These are phyloP conservation scores for Trametes meyenii DNA, from an alignment of 768 basidiomycete species.

Conservation along the genomic window DNA sequence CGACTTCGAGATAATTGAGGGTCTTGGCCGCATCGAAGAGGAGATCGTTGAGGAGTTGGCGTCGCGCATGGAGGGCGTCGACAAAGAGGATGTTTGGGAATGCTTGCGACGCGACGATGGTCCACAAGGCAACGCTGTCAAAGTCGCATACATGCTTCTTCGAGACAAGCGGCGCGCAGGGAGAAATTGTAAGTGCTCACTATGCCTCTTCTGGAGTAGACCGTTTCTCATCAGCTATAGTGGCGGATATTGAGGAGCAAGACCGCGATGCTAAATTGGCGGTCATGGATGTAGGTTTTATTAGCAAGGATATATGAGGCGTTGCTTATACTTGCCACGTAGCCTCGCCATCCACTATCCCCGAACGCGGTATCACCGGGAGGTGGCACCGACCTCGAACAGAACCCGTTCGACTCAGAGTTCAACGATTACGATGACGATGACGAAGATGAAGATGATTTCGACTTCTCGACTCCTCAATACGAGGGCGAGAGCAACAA, in stretches of 20 bases:
- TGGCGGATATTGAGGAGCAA: constrained; percentile 80
- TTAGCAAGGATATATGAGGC: neutral
- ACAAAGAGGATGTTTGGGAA: constrained; percentile 86
- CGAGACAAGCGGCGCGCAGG: constrained; percentile 86
- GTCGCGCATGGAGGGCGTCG: constrained; percentile 68
- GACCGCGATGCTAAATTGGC: constrained; percentile 83
- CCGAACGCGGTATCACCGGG: constrained; percentile 65
- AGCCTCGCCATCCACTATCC: constrained; percentile 75
- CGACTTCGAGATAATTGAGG: constrained; percentile 88
- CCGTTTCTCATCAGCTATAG: constrained; percentile 41
- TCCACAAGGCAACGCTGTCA: constrained; percentile 86
- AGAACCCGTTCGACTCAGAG: constrained; percentile 81
- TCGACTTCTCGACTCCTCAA: constrained; percentile 51
- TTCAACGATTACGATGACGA: constrained; percentile 56
- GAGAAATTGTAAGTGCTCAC: constrained; percentile 69
- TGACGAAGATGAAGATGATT: constrained; percentile 60
- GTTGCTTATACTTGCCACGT: constrained; percentile 11
- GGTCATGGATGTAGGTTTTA: constrained; percentile 71
- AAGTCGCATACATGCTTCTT: constrained; percentile 94
- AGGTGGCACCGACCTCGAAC: constrained; percentile 60
- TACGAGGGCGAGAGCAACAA: constrained; percentile 54
- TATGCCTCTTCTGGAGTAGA: constrained; percentile 5
- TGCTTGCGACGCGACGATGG: constrained; percentile 84
- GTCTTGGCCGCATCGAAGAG: constrained; percentile 90
- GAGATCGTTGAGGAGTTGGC: constrained; percentile 86